phyloP scores from a whole-genome alignment of 1,139 yeast species.

The Pichia sp. region DNA sequence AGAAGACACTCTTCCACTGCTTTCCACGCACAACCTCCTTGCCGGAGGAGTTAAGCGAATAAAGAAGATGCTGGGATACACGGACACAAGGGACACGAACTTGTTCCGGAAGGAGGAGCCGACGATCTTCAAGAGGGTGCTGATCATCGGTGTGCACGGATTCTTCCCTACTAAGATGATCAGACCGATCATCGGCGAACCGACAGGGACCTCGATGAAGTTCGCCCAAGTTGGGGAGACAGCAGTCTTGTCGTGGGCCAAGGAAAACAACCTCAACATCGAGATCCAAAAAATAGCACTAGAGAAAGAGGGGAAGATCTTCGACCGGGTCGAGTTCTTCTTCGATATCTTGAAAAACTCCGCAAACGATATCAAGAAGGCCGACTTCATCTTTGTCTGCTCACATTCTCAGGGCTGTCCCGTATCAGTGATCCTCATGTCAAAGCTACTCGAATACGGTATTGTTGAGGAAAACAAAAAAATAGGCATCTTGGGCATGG shows the following conservation, averaged over 20 bases:
- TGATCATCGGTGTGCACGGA: constrained; percentile 92
- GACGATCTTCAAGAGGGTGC: constrained; percentile 42
- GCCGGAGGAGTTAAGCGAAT: constrained; percentile 17
- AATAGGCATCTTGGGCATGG: constrained; percentile 85
- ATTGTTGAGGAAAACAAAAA: constrained; percentile 50
- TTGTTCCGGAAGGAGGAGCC: constrained; percentile 30
- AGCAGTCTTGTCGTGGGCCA: constrained; percentile 70
- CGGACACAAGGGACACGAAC: constrained; percentile 21
- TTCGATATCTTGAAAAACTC: constrained; percentile 68
- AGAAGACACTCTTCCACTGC: constrained; percentile 31
- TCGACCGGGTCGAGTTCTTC: constrained; percentile 79
- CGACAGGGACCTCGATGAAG: constrained; percentile 85
- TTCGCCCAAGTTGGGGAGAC: constrained; percentile 85
- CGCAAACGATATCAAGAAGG: constrained; percentile 62
- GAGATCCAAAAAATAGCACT: constrained; percentile 85
- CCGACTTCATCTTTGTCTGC: constrained; percentile 84
- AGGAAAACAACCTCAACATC: constrained; percentile 48
- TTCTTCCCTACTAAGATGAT: constrained; percentile 86
- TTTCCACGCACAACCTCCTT: constrained; percentile 19
- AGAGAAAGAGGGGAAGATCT: constrained; percentile 88
- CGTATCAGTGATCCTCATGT: constrained; percentile 74
- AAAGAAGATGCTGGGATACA: constrained; percentile 20
- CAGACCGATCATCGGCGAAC: constrained; percentile 83
- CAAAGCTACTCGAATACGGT: constrained; percentile 67
- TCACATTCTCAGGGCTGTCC: constrained; percentile 97